Conservation (phyloP, 768 basidiomycete species). For the Leccinum broughii region DNA sequence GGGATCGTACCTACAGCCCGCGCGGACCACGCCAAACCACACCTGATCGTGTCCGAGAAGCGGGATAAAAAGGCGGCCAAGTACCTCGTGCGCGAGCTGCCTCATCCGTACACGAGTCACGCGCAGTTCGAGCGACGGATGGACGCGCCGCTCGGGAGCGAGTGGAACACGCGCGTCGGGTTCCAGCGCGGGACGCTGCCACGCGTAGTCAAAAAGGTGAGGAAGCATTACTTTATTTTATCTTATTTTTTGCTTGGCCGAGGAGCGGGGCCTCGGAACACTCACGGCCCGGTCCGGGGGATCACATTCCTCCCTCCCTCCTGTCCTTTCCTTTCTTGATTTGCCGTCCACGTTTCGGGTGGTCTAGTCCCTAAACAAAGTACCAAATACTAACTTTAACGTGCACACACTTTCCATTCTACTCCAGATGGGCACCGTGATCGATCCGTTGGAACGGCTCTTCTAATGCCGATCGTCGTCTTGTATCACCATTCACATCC, state of each 20-base stretch:
- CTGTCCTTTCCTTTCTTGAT: background rate
- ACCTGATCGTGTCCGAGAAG: constrained; percentile 95
- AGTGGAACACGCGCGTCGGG: constrained; percentile 90
- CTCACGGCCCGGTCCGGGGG: background rate
- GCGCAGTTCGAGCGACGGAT: constrained; percentile 90
- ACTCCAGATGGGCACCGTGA: constrained; percentile 66
- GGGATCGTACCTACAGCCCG: constrained; percentile 80
- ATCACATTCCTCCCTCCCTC: background rate
- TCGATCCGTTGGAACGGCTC: constrained; percentile 65
- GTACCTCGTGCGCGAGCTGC: constrained; percentile 88
- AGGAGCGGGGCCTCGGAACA: background rate
- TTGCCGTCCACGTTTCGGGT: background rate
- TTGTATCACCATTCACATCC: background rate
- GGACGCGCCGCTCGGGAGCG: constrained; percentile 77
- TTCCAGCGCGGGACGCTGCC: constrained; percentile 87
- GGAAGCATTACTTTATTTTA: background rate
- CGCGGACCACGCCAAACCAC: constrained; percentile 79
- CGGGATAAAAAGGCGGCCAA: constrained; percentile 91
- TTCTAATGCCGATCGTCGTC: constrained; percentile 19
- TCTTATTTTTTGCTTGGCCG: background rate
- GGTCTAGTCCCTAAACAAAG: background rate
- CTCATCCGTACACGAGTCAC: constrained; percentile 91
- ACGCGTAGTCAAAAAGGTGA: constrained; percentile 82
- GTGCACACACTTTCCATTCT: constrained; percentile 7
- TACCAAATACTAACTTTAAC: background rate